phyloP scores from a whole-genome alignment of 1,284 basidiomycete genomes.

The Spongispora temasekensis region DNA sequence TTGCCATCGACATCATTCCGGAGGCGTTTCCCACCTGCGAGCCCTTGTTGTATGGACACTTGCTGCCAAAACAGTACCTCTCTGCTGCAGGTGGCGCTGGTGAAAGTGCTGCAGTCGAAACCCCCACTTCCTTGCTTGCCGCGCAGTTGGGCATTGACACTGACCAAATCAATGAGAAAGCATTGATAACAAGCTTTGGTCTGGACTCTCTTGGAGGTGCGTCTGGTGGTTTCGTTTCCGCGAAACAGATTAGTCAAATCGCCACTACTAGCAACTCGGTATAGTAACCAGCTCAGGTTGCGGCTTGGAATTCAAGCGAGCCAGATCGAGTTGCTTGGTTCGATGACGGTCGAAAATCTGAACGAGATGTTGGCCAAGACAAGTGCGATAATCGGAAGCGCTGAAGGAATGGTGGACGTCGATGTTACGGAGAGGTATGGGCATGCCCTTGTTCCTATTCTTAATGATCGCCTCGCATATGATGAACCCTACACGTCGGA shows the following conservation, averaged over 20 bases:
- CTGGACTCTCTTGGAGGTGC: constrained; percentile 33
- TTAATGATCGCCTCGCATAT: constrained; percentile 33
- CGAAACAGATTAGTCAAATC: too few relatives aligned
- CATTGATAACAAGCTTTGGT: constrained; percentile 34
- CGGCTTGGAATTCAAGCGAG: constrained; percentile 31
- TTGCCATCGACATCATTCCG: constrained; percentile 25
- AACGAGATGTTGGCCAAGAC: constrained; percentile 27
- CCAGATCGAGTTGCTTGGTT: constrained; percentile 34
- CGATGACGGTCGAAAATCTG: constrained; percentile 28
- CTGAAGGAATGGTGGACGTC: constrained; percentile 10
- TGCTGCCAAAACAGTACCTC: constrained; percentile 25
- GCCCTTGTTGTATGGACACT: constrained; percentile 26
- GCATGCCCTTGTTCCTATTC: constrained; percentile 28
- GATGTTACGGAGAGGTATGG: constrained; percentile 32
- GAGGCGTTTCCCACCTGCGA: constrained; percentile 28
- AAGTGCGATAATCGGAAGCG: constrained; percentile 5
- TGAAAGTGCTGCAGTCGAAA: constrained; percentile 15
- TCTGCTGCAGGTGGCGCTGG: constrained; percentile 12
- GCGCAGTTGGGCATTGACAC: constrained; percentile 24
- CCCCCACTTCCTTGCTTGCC: constrained; percentile 29
- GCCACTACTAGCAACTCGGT: constrained; percentile 22
- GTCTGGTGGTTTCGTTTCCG: not conserved
- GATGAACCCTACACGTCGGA: constrained; percentile 32
- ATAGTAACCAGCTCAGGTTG: constrained; percentile 31
- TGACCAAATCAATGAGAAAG: constrained; percentile 31